Conservation (phyloP, 495 filamentous ascomycete genomes). For the Daldinia childiae region DNA sequence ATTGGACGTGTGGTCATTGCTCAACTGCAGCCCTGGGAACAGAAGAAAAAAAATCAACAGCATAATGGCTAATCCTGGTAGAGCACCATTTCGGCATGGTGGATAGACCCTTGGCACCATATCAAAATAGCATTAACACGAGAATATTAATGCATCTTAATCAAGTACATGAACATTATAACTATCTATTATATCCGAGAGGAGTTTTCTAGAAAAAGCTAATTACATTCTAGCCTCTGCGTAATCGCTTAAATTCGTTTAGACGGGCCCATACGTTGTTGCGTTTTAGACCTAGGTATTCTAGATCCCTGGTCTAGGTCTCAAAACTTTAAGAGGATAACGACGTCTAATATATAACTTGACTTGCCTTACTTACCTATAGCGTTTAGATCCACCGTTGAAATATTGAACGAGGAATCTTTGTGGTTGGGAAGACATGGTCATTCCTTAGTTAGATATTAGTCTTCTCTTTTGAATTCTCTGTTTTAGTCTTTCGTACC, state of each 20-base stretch:
- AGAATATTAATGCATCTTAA: constrained; percentile 20
- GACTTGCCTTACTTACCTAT: too few relatives aligned
- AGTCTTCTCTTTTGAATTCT: neutral
- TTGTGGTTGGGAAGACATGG: neutral
- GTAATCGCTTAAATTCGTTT: neutral
- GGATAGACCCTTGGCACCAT: constrained; percentile 22
- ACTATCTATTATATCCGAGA: constrained; percentile 17
- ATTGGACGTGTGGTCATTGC: constrained; percentile 35
- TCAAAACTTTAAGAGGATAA: neutral
- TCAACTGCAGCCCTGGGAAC: constrained; percentile 16
- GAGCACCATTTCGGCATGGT: constrained; percentile 22
- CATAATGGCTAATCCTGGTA: constrained; percentile 21
- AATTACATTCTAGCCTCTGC: neutral
- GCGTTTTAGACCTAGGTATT: neutral
- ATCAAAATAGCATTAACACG: constrained; percentile 38
- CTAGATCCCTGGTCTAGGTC: neutral
- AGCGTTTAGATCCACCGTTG: too few relatives aligned
- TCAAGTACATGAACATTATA: constrained; percentile 18
- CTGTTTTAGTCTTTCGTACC: neutral
- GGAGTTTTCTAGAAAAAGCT: constrained; percentile 31
- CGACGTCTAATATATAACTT: too few relatives aligned
- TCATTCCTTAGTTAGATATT: constrained; percentile 11
- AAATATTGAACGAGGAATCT: neutral
- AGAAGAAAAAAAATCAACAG: constrained; percentile 10
- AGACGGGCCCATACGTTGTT: neutral